Evolutionary conservation across 2,329 filamentous ascomycete genomes (phyloP).

Genomic region (Penicillium sp.): DNA sequence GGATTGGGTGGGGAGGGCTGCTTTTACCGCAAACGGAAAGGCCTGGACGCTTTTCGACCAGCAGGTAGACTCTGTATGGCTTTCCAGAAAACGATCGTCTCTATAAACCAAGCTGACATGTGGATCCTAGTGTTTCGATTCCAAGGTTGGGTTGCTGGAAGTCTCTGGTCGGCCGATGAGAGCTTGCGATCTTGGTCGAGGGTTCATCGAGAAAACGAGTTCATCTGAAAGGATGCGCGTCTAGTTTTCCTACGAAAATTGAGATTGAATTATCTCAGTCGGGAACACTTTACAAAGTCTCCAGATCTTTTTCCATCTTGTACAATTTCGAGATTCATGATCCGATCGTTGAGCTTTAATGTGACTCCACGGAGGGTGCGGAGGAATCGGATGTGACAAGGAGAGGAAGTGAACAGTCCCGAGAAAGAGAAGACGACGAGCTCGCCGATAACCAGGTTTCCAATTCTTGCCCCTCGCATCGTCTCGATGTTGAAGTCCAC

Average conservation of each 20-base stretch:
- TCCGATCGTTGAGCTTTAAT: not conserved
- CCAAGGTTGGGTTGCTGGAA: not conserved
- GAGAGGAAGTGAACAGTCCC: not conserved
- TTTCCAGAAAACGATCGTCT: slow-evolving; percentile 6
- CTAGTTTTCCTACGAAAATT: not conserved
- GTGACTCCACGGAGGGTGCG: not conserved
- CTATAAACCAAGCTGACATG: not conserved
- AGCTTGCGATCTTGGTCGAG: not conserved
- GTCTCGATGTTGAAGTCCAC: not conserved
- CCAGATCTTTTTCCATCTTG: not conserved
- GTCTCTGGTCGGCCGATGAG: not conserved
- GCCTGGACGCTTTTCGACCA: slow-evolving; percentile 4
- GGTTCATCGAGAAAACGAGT: not conserved
- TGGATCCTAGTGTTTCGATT: not conserved
- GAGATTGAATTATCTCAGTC: not conserved
- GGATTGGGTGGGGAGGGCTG: slow-evolving; percentile 5
- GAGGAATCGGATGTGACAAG: not conserved
- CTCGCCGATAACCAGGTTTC: not conserved
- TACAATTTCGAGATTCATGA: not conserved
- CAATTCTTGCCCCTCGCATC: not conserved
- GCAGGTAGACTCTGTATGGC: not conserved
- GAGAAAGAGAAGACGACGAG: not conserved
- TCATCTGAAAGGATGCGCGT: not conserved
- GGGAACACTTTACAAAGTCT: not conserved
- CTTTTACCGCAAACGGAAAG: slow-evolving; percentile 10